Evolutionary conservation across 495 filamentous ascomycete species (phyloP), one percentile per base, ranked within the genome.

Genomic region (Penicillium tannophilum): DNA sequence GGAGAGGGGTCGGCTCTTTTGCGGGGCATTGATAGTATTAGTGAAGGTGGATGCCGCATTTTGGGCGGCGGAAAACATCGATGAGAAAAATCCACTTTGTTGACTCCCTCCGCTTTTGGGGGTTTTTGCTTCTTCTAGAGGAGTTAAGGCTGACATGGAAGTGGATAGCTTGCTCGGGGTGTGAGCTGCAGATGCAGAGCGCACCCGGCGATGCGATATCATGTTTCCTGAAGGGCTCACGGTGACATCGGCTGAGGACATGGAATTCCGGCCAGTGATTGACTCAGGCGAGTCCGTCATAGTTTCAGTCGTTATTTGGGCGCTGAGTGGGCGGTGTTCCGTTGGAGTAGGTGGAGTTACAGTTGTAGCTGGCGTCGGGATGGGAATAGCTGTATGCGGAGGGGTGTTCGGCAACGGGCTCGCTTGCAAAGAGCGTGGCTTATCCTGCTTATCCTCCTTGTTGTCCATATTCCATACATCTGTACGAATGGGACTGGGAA

Each of bases 161-260:
- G 88, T 92, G 10, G 93, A 96, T 26, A 98, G 78, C 70, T 93
- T 97, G 76, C 92, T 97, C 10, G 92, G 92, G n/a, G 82, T 85
- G 61, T 84, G 82, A 52, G 82, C 76, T 56, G 78, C 76, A 46
- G 89, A 88, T 56, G 87, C 83, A 49, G 88, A 90, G 56, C 86
- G 82, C 42, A 81, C 83, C 6, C 88, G 81, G 42, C 88, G 79
- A 61, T 84, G 90, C 33, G 89, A 85, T 72, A 90, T 92, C 88
- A 90, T 91, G 67, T 86, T 90, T 57, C 88, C 87, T 55, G 84
- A 83, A 26, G 78, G 75, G 57, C 78, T 80, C 39, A 80, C 76
- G 52, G 78, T 62, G 52, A 76, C 51, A 54, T 76, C 71, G 0
- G 71, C 30, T 9, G 68, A 65, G 17, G 68, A 64, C 11, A 64